Conservation (phyloP, 2,329 filamentous ascomycete species). For the Pseudophaeomoniella oleicola region DNA sequence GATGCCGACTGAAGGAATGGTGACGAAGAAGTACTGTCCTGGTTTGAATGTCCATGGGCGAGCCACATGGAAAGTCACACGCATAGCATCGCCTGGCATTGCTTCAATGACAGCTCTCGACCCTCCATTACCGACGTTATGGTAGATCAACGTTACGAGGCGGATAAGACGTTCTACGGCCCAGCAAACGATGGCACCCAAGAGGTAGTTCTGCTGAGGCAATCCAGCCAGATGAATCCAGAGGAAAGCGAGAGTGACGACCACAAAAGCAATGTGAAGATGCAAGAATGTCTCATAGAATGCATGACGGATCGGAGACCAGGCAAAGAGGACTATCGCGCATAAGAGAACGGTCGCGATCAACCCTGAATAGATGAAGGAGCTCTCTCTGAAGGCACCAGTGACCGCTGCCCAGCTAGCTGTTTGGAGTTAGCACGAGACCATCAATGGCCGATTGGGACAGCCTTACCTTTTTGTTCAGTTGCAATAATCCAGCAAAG, state of each 20-base stretch:
- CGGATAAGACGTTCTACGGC: constrained; percentile 52
- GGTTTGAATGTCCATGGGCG: constrained; percentile 51
- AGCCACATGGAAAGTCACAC: constrained; percentile 56
- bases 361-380: constrained; percentile 26
- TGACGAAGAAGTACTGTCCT: constrained; percentile 62
- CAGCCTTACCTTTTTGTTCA: constrained; percentile 33
- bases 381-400: constrained; percentile 15
- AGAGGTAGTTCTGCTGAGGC: constrained; percentile 59
- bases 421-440: constrained; percentile 36
- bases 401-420: constrained; percentile 22
- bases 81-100: constrained; percentile 53
- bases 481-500: constrained; percentile 61
- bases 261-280: constrained; percentile 63
- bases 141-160: constrained; percentile 47
- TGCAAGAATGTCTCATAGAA: constrained; percentile 97
- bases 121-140: constrained; percentile 44
- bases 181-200: constrained; percentile 66
- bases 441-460: constrained; percentile 21
- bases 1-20: constrained; percentile 48
- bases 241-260: constrained; percentile 53
- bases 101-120: constrained; percentile 54
- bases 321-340: constrained; percentile 52
- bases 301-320: constrained; percentile 74
- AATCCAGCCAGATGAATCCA: constrained; percentile 64
- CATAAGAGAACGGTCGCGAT: constrained; percentile 41